Base-by-base conservation (phyloP, 164 flowering plant species). In the Vitis riparia region DNA sequence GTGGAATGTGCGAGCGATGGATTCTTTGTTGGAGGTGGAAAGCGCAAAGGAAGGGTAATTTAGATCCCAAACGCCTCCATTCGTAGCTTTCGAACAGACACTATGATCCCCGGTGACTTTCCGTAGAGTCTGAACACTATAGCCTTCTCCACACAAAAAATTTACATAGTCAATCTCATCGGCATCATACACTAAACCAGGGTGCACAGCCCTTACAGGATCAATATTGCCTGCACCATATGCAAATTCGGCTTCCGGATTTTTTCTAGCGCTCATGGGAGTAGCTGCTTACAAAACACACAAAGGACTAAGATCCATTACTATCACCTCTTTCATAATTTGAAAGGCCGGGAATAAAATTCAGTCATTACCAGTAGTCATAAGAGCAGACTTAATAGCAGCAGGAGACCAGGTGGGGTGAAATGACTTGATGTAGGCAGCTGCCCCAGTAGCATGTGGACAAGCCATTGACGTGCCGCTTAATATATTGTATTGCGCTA, bases 211-310 rank as follows among this genome's bases (percentile, higher is more conserved):
- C n/a, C 27, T 66, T 4, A 47, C 13, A 0, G 78, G 74, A 60
- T 70, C 53, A 0, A 75, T 61, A 3, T 69, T 69, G 16, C 77
- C 73, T 2, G 77, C 8, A 1, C 67, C 77, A 59, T 58, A 75
- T 14, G 68, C 66, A 11, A 75, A 70, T 30, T 75, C 77, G 3
- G 73, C 77, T 0, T 65, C 73, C 8, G 30, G 11, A 16, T 69
- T 65, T 13, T 9, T 32, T n/a, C 0, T 8, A 1, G 69, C 3
- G 2, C 53, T 66, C 77, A n/a, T n/a, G n/a, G n/a, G n/a, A n/a
- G n/a, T n/a, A n/a, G n/a, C n/a, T n/a, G n/a, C n/a, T n/a, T n/a
- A n/a, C n/a, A n/a, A n/a, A n/a, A n/a, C n/a, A n/a, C n/a, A n/a
- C n/a, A n/a, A n/a, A n/a, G n/a, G n/a, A n/a, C n/a, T n/a, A n/a